These are phyloP conservation scores for Pichia sp. DNA, from an alignment of 1,139 yeast genomes.

Conservation along the genomic window DNA sequence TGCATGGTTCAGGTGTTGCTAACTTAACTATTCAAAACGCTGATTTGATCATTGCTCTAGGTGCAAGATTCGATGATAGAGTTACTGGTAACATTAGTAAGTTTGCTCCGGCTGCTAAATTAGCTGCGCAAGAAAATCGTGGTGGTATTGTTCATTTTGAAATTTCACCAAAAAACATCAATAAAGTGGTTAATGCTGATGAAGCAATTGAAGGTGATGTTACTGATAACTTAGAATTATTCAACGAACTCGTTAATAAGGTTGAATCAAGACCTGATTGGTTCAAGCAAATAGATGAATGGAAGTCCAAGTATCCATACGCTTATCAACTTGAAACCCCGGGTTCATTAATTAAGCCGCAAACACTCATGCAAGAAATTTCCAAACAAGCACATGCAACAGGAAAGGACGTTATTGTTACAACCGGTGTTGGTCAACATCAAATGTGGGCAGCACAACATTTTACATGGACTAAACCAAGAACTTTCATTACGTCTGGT, in stretches of 20 bases:
- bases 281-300: constrained; percentile 63
- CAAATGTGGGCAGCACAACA: constrained; percentile 99
- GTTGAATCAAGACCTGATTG: constrained; percentile 68
- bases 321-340: constrained; percentile 70
- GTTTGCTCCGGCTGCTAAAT: constrained; percentile 90
- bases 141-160: constrained; percentile 98
- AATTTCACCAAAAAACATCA: constrained; percentile 91
- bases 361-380: constrained; percentile 76
- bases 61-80: constrained; percentile 97
- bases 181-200: constrained; percentile 94
- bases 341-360: constrained; percentile 84
- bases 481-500: constrained; percentile 93
- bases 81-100: constrained; percentile 81
- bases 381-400: constrained; percentile 62
- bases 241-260: constrained; percentile 62
- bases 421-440: constrained; percentile 99
- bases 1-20: constrained; percentile 97
- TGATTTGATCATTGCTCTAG: constrained; percentile 86
- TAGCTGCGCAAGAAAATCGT: constrained; percentile 79
- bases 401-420: constrained; percentile 73
- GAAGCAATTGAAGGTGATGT: constrained; percentile 98
- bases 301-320: constrained; percentile 88
- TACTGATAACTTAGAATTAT: constrained; percentile 61
- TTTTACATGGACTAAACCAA: constrained; percentile 85
- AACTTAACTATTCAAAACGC: constrained; percentile 91